Base-by-base conservation (phyloP, 441 rosid genomes). In the Erysimum cheiri region DNA sequence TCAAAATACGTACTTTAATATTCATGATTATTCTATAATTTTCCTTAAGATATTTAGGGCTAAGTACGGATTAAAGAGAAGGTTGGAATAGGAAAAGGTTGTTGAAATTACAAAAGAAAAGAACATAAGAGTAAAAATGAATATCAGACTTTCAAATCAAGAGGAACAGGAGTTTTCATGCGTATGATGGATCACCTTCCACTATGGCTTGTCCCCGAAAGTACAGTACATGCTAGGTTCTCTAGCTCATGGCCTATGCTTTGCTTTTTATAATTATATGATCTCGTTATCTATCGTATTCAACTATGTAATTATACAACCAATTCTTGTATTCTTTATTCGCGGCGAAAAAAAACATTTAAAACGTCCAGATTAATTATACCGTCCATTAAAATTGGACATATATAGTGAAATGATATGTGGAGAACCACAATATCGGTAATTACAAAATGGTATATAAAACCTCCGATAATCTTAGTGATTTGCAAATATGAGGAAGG, bases 131-230 rank as follows among this genome's bases (percentile, higher is more conserved):
- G 67, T 66, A 44, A 5, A 73, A 73, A 43, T 43, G 71, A 46
- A 32, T 40, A 73, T 59, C 40, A 60, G 56, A 60, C 68, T 52
- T 8, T 73, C 73, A 67, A 73, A 73, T 67, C 77, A 67, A 73
- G 40, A 9, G 60, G 57, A 73, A 56, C 77, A 73, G 68, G 19
- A 52, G 63, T 11, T 26, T 60, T 67, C 77, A 73, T 67, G 72
- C 77, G 72, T 73, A 36, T 41, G 73, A 60, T 73, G 50, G 62
- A 43, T 73, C 77, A 73, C 37, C 68, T 53, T 73, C 77, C 77
- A 73, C 77, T 73, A 73, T 67, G 48, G 29, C 63, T 73, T 73
- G 77, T 73, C 77, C 69, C 77, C 68, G 35, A 41, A 65, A 73
- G 57, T 73, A 73, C 63, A 33, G 52, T 52, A 73, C 77, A 73